Base-by-base conservation (phyloP, 2,329 filamentous ascomycete genomes). In the Beauveria sp. region DNA sequence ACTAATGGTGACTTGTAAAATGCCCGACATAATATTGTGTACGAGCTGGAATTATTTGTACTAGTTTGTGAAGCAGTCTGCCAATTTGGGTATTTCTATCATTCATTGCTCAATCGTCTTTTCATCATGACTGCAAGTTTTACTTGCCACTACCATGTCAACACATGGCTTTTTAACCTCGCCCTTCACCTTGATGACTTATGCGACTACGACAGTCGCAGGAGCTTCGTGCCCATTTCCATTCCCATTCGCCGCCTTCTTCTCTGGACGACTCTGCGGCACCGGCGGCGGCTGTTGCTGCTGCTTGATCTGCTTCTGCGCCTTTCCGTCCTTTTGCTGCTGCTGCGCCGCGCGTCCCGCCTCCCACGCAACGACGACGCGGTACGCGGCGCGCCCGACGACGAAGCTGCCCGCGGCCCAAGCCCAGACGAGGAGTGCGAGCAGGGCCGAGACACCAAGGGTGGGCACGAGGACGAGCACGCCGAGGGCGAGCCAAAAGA, bases 401-500 rank as follows among this genome's bases (percentile, higher is more conserved):
- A 81, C 40, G 70, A 86, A 92, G 53, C 80, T 81, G 16, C 79
- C 82, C 9, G 88, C 75, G 8, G 80, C 85, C 84, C 86, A 90
- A 20, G 83, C 73, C 84, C 89, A 93, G 63, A 88, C 73, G 63
- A 87, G 80, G 1, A 85, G 74, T 5, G 84, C 88, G 24, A 85
- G 71, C 53, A 80, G 80, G 14, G 81, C 84, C 3, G 87, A 86
- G 64, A 90, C 71, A 71, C 90, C 82, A 43, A 93, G 75, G 0
- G 85, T 82, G 1, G 89, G 89, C 0, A 90, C 74, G 18, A 94
- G 79, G 46, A 92, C 70, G 53, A 90, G 70, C 12, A 89, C 75
- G 2, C 87, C 88, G 50, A 90, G 71, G 55, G 85, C 84, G 58
- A 85, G 80, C 78, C 85, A 87, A 76, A 89, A 86, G 53, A 89